A percentile compares a stretch with the other conserved stretches of the same genome.
phyloP scores from a whole-genome alignment of 345 rosid genomes.

The Draba incana region DNA sequence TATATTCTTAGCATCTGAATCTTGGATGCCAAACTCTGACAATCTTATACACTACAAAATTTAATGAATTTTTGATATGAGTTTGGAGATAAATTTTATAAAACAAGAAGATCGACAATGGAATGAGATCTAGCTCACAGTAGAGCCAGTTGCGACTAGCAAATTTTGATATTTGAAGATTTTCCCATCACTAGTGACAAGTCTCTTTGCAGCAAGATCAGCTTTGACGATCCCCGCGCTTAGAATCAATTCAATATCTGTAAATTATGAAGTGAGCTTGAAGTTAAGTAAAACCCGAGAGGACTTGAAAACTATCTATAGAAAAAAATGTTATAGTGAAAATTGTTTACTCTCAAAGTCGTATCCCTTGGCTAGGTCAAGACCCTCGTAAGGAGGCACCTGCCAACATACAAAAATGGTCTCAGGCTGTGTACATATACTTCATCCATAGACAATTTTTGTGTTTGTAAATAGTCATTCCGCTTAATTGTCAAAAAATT shows the following conservation, averaged over 20 bases:
- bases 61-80: conserved; percentile 2
- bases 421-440: no score
- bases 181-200: conserved; percentile 58
- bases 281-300: neutral
- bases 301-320: neutral
- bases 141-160: conserved; percentile 81
- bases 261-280: neutral
- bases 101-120: neutral
- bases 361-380: conserved; percentile 79
- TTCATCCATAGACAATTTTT: no score
- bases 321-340: neutral
- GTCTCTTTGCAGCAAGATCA: conserved; percentile 66
- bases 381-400: conserved; percentile 80
- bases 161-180: conserved; percentile 61
- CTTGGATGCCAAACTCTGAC: conserved; percentile 29
- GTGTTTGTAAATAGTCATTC: no score
- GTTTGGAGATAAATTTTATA: neutral
- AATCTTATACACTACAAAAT: conserved; percentile 17
- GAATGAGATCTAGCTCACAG: conserved; percentile 25
- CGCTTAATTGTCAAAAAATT: no score
- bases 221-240: conserved; percentile 74
- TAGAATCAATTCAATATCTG: conserved; percentile 72
- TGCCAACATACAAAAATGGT: neutral
- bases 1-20: conserved; percentile 23
- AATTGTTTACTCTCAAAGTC: conserved; percentile 43